Base-by-base conservation (phyloP, 148 eudicot genomes). In the Heliosperma pusillum region DNA sequence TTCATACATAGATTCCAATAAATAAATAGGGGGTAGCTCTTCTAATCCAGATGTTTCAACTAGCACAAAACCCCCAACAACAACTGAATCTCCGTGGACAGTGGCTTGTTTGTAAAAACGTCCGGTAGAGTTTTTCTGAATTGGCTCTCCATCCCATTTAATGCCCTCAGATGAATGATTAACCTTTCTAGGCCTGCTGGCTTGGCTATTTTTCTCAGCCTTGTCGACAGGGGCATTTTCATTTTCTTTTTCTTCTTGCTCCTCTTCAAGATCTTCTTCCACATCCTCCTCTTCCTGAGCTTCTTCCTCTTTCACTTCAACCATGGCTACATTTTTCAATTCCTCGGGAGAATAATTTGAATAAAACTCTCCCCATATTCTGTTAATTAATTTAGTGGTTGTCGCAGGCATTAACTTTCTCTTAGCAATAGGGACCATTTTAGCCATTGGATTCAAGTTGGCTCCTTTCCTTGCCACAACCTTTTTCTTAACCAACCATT, bases 281-380 rank as follows among this genome's bases (percentile, higher is more conserved):
- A n/a, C 50, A 0, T 76, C 86, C 57, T 83, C 89, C 74, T 87
- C 85, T 60, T 89, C 97, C 69, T 88, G 96, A 61, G 42, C 88
- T 63, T 89, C 94, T 71, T 83, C 91, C 72, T 76, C 87, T 72
- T 86, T 89, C 77, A 85, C 83, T 52, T 70, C 80, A 66, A 79
- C 86, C 71, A 71, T 55, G 57, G 40, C 29, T 47, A 55, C 88
- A 58, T 89, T 92, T 79, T 84, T 85, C 8, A 82, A 78, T 22
- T 80, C 91, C 67, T 90, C 98, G 1, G 96, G 91, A 20, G 88
- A 86, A 82, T 88, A 89, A 67, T 92, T 89, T 70, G 97, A 92
- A 76, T 95, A 95, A 76, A 82, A 95, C 74, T 85, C 91, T 3
- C 94, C 99, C 99, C 99, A 95, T n/a, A 95, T 90, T 84, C 96